Conservation (phyloP, 2,329 filamentous ascomycete species). For the Metarhizium album region DNA sequence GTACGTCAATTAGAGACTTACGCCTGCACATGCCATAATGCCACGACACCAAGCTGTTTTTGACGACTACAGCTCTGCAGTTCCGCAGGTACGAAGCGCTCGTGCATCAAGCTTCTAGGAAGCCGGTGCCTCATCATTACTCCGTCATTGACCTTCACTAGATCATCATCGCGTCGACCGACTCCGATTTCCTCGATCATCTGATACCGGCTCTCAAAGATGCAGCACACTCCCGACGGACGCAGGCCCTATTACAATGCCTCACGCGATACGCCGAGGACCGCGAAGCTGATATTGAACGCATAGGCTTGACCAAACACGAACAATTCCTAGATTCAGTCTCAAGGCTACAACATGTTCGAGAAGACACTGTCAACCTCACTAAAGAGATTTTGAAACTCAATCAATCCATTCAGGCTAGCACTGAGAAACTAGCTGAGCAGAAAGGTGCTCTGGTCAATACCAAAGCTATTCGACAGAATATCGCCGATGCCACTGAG, state of each 20-base stretch:
- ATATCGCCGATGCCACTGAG: constrained; percentile 85
- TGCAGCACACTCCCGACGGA: constrained; percentile 65
- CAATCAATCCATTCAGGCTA: constrained; percentile 89
- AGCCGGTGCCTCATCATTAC: not conserved
- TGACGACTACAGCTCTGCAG: constrained; percentile 36
- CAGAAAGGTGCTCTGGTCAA: constrained; percentile 94
- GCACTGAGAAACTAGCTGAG: constrained; percentile 85
- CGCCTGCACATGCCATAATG: constrained; percentile 21
- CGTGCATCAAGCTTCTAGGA: not conserved
- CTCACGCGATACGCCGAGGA: constrained; percentile 65
- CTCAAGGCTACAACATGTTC: constrained; percentile 83
- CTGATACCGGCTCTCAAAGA: constrained; percentile 90
- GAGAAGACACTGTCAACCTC: constrained; percentile 78
- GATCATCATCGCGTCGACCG: constrained; percentile 87
- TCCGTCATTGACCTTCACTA: constrained; percentile 25
- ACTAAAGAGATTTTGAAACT: constrained; percentile 86
- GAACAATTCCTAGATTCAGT: constrained; percentile 93
- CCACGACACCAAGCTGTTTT: constrained; percentile 33
- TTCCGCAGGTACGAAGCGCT: constrained; percentile 29
- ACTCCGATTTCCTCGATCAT: constrained; percentile 90
- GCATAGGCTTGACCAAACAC: constrained; percentile 88
- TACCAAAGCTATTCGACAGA: constrained; percentile 82
- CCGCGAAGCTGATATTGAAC: constrained; percentile 84
- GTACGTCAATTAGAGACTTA: not conserved
- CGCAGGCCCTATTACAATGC: constrained; percentile 63